These are phyloP conservation scores for Meripilus lineatus DNA, from an alignment of 1,284 basidiomycete genomes.

Conservation along the genomic window DNA sequence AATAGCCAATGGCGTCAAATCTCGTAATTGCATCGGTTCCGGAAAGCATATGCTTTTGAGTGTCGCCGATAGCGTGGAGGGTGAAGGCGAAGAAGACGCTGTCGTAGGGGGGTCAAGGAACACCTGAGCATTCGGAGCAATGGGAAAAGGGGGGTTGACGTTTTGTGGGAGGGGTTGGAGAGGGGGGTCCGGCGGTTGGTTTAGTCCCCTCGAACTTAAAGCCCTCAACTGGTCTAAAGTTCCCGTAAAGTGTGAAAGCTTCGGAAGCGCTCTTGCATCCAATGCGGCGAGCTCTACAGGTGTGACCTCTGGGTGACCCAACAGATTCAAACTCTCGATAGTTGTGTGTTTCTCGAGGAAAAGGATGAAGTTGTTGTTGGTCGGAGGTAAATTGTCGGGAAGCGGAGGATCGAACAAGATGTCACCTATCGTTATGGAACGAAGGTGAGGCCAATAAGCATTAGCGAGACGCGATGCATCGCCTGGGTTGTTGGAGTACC, in stretches of 20 bases:
- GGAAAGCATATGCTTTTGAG: conserved; percentile 47
- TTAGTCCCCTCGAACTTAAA: conserved; percentile 26
- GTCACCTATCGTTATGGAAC: conserved; percentile 54
- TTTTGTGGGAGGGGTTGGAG: conserved; percentile 11
- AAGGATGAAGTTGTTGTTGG: conserved; percentile 26
- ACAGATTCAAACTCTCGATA: conserved; percentile 50
- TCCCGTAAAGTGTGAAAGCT: conserved; percentile 53
- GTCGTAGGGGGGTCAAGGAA: conserved; percentile 25
- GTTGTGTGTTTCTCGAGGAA: conserved; percentile 62
- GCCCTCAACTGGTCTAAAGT: conserved; percentile 60
- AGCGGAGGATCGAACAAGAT: conserved; percentile 40
- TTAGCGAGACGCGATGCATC: not conserved
- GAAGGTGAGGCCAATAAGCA: conserved; percentile 8
- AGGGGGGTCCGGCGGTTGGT: conserved; percentile 4
- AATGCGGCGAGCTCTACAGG: conserved; percentile 1
- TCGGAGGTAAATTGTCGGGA: conserved; percentile 38
- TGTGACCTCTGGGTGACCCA: conserved; percentile 36
- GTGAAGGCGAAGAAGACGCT: conserved; percentile 20
- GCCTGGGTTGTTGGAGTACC: not conserved
- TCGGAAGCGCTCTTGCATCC: conserved; percentile 34
- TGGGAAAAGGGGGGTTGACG: conserved; percentile 9
- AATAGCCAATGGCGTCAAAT: conserved; percentile 56
- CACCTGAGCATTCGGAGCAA: not conserved
- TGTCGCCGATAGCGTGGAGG: conserved; percentile 32
- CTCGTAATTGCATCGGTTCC: conserved; percentile 62